phyloP scores from a whole-genome alignment of 345 rosid species.

The Arabidopsis arenosa region DNA sequence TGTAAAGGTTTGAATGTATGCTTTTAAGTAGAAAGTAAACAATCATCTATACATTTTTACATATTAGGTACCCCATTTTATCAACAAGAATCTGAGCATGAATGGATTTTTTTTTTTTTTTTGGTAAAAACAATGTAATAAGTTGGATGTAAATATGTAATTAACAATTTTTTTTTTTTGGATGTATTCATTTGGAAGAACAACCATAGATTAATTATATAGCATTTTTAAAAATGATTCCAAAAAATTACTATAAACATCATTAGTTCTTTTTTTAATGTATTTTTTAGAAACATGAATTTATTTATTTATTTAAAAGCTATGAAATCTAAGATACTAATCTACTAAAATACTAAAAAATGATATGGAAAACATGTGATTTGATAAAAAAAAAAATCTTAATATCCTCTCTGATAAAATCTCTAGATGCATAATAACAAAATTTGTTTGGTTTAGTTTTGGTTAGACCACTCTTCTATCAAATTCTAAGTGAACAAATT shows the following conservation, averaged over 20 bases:
- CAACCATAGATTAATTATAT: too few species aligned
- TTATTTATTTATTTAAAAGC: background rate
- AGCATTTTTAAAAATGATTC: too few species aligned
- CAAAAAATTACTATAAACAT: too few species aligned
- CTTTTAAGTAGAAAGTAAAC: background rate
- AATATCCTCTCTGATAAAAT: background rate
- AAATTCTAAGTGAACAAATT: background rate
- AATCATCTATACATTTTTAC: background rate
- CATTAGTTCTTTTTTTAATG: background rate
- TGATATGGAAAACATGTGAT: background rate
- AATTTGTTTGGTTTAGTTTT: constrained; percentile 3
- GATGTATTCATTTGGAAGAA: too few species aligned
- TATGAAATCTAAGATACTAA: background rate
- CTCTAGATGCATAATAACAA: background rate
- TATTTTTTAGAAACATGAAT: background rate
- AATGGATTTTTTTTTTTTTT: background rate
- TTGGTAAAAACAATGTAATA: background rate
- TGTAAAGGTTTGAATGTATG: background rate
- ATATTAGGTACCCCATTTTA: background rate
- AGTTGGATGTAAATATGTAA: too few species aligned
- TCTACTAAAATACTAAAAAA: too few species aligned
- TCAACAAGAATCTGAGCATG: constrained; percentile 19
- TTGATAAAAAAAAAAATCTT: too few species aligned
- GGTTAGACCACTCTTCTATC: constrained; percentile 13
- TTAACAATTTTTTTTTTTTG: background rate